Evolutionary conservation across 805 yeast species (phyloP).

Genomic region (Yueomyces sinensis): DNA sequence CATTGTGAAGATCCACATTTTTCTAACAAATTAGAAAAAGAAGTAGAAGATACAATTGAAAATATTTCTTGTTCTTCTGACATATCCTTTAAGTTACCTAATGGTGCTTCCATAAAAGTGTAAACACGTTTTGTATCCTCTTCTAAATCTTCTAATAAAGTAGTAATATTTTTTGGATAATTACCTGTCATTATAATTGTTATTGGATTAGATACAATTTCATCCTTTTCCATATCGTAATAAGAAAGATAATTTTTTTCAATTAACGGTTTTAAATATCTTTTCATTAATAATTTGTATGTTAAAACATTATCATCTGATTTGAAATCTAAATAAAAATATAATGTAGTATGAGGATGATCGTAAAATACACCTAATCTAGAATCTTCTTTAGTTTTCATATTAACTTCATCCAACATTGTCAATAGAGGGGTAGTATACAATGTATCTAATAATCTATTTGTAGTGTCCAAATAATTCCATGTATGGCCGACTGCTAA

Average conservation of each 20-base stretch:
- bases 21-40: conserved; percentile 21
- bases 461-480: conserved; percentile 28
- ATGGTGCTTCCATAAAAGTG: conserved; percentile 35
- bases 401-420: conserved; percentile 38
- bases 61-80: conserved; percentile 3
- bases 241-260: conserved; percentile 37
- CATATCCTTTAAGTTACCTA: conserved; percentile 19
- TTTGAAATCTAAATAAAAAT: conserved; percentile 53
- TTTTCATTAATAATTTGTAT: conserved; percentile 31
- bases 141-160: conserved; percentile 1
- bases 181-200: conserved; percentile 57
- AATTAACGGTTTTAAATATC: conserved; percentile 33
- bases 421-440: conserved; percentile 41
- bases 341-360: conserved; percentile 36
- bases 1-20: conserved; percentile 6
- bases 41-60: conserved; percentile 30
- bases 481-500: conserved; percentile 54
- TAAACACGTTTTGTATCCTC: conserved; percentile 14
- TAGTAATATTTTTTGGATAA: conserved; percentile 28
- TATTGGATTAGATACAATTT: conserved; percentile 37
- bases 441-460: conserved; percentile 33
- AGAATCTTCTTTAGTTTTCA: conserved; percentile 2
- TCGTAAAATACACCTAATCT: conserved; percentile 32
- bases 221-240: conserved; percentile 26
- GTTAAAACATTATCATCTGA: conserved; percentile 31